Conservation (phyloP, 164 flowering plant genomes). For the Chimonanthus praecox region DNA sequence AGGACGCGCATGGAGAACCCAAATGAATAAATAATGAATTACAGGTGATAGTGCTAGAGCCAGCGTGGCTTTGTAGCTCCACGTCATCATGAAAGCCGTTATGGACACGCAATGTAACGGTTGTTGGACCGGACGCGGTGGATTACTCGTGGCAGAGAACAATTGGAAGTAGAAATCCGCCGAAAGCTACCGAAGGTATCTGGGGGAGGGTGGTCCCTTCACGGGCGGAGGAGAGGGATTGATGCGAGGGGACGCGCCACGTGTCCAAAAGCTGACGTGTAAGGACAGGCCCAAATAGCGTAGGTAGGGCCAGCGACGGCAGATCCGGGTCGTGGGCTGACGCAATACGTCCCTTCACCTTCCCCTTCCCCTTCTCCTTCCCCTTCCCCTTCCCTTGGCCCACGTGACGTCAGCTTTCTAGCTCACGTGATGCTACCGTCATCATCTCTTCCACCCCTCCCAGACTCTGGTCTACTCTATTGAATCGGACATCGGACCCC, state of each 20-base stretch:
- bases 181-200: neutral
- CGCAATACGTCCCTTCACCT: neutral
- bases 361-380: too few relatives aligned
- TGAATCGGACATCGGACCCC: neutral
- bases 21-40: neutral
- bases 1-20: too few relatives aligned
- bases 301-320: neutral
- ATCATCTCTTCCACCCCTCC: neutral
- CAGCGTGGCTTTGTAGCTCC: neutral
- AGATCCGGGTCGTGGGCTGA: constrained; percentile 5
- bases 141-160: neutral
- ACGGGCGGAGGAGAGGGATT: neutral
- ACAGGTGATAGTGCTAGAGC: neutral
- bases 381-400: neutral
- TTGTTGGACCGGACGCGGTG: neutral
- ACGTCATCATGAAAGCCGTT: neutral
- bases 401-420: neutral
- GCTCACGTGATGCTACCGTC: neutral
- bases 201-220: neutral
- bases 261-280: neutral
- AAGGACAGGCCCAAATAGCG: neutral
- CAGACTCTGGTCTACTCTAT: neutral
- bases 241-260: neutral
- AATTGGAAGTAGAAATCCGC: neutral
- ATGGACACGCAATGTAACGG: neutral